Conservation (phyloP, 805 yeast species). For the Ogataea sp. region DNA sequence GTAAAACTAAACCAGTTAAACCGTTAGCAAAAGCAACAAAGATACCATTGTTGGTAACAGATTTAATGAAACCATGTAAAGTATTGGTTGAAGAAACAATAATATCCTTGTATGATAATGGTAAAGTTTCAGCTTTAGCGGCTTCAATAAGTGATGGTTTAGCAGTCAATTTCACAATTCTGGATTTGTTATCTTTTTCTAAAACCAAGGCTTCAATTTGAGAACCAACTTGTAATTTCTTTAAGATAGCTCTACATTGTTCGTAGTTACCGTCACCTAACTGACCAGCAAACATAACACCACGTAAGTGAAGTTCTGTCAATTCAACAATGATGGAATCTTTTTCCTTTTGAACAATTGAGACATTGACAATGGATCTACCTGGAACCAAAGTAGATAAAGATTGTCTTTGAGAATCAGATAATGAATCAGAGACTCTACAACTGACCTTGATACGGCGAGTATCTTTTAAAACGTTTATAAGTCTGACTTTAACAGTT, state of each 20-base stretch:
- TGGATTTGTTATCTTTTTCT: constrained; percentile 54
- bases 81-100: constrained; percentile 29
- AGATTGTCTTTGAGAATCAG: constrained; percentile 37
- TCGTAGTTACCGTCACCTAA: constrained; percentile 69
- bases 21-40: constrained; percentile 77
- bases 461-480: constrained; percentile 45
- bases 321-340: constrained; percentile 65
- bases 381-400: constrained; percentile 50
- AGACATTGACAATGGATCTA: constrained; percentile 48
- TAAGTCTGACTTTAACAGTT: constrained; percentile 64
- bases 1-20: constrained; percentile 76
- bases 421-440: constrained; percentile 48
- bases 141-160: constrained; percentile 63
- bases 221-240: constrained; percentile 57
- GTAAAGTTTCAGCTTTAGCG: constrained; percentile 46
- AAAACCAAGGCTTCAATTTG: constrained; percentile 52
- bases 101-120: constrained; percentile 53
- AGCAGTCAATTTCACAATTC: constrained; percentile 53
- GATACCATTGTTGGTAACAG: constrained; percentile 72
- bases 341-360: constrained; percentile 66
- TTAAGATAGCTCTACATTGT: constrained; percentile 58
- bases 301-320: constrained; percentile 44
- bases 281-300: constrained; percentile 68
- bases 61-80: constrained; percentile 69
- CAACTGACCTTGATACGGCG: constrained; percentile 65